Percentiles rank a stretch among this genome's conserved stretches.
phyloP scores from a whole-genome alignment of 208 protist genomes.

The Angomonas ambiguus region DNA sequence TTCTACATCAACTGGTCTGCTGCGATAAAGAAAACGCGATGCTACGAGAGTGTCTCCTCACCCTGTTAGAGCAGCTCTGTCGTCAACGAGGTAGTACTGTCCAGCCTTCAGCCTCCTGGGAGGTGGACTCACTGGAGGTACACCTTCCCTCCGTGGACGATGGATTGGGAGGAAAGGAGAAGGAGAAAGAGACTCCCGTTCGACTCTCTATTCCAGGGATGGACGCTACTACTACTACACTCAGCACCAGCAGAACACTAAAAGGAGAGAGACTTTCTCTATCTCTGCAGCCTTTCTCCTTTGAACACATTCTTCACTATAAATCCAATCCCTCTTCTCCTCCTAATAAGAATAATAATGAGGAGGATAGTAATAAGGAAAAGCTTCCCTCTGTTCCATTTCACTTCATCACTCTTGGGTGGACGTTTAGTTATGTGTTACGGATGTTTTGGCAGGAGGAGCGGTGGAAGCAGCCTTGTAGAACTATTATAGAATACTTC shows the following conservation, averaged over 20 bases:
- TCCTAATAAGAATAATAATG: too few relatives aligned
- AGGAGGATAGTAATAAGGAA: too few relatives aligned
- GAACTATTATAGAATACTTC: background rate
- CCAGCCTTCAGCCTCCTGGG: too few relatives aligned
- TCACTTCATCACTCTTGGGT: background rate
- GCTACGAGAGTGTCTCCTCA: background rate
- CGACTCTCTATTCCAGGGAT: too few relatives aligned
- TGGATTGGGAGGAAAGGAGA: too few relatives aligned
- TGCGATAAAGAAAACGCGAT: background rate
- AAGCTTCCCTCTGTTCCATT: background rate
- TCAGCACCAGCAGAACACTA: too few relatives aligned
- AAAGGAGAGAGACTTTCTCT: too few relatives aligned
- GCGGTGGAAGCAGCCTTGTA: background rate
- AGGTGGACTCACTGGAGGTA: too few relatives aligned
- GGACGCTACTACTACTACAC: too few relatives aligned
- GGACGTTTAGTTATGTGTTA: background rate
- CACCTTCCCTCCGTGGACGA: too few relatives aligned
- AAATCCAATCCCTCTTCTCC: background rate
- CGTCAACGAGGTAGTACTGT: background rate
- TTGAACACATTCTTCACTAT: background rate
- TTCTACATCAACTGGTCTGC: background rate
- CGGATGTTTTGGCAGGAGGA: background rate
- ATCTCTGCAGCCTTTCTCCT: background rate
- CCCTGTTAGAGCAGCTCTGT: background rate
- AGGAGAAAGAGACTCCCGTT: too few relatives aligned